These are phyloP conservation scores for Coemansia sp. DNA, from an alignment of 192 early-diverging fungal genomes.

Conservation along the genomic window DNA sequence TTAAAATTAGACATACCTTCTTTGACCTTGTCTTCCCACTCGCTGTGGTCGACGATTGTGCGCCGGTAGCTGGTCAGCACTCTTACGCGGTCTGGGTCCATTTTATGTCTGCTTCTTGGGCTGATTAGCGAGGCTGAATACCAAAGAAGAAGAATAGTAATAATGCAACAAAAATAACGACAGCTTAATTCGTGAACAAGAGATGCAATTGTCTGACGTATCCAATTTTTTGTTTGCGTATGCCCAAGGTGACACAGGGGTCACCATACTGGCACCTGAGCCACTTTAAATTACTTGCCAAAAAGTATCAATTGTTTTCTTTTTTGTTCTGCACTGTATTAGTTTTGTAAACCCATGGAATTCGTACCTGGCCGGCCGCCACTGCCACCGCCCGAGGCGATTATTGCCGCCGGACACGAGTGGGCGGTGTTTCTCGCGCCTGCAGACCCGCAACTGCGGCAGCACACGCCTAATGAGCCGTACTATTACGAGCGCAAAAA, in stretches of 20 bases:
- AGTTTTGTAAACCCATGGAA: not conserved
- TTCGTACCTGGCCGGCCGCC: not conserved
- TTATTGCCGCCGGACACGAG: conserved; percentile 23
- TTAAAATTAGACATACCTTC: conserved; percentile 52
- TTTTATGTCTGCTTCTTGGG: conserved; percentile 1
- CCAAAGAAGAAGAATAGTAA: conserved; percentile 2
- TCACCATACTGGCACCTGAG: not conserved
- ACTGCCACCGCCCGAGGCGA: conserved; percentile 5
- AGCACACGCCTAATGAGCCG: conserved; percentile 24
- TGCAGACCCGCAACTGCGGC: not conserved
- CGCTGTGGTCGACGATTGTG: conserved; percentile 88
- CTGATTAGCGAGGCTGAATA: conserved; percentile 1
- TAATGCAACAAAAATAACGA: conserved; percentile 2
- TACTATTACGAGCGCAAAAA: conserved; percentile 48
- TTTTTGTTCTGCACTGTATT: not conserved
- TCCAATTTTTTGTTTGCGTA: conserved; percentile 8
- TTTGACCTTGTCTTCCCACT: conserved; percentile 94
- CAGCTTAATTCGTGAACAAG: not conserved
- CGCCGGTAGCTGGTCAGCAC: conserved; percentile 84
- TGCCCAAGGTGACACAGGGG: conserved; percentile 6
- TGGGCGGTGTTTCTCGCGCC: conserved; percentile 50
- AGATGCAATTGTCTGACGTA: conserved; percentile 1
- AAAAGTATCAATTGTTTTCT: not conserved
- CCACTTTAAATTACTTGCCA: not conserved
- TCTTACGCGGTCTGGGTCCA: conserved; percentile 64